Evolutionary conservation across 1,284 basidiomycete species (phyloP), one percentile per base, ranked within the genome.

Genomic region (Inonotus hispidus): DNA sequence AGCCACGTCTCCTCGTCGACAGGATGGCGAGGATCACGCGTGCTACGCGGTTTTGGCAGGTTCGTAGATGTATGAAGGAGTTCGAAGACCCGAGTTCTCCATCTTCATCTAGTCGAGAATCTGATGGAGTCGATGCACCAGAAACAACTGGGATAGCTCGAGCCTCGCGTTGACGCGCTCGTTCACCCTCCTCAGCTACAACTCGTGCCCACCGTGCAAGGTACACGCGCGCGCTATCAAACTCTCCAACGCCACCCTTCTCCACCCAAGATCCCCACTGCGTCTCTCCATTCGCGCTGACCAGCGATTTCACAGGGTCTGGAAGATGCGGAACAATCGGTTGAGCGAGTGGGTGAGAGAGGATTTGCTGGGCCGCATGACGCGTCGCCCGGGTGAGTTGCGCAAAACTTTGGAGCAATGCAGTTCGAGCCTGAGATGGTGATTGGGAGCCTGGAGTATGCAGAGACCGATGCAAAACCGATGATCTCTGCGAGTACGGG

Each of bases 121-220:
- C 67, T 6, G 71, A 68, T 6, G 76, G 72, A 8, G 79, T 77
- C 0, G 79, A 74, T 2, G 79, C 72, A 23, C 58, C 58, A 16
- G 53, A 25, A n/a, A 14, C 27, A 7, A 61, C 32, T 14, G 84
- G 82, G 7, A 90, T 68, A 0, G 80, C 77, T 67, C 88, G 85
- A 0, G 87, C 84, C 72, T 97, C 93, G 55, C 83, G 80, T 63
- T 85, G 77, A 37, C 94, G 81, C 7, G 93, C 86, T 11, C 91
- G 82, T 71, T 98, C 95, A 6, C 95, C 95, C 71, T 97, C 95
- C 73, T 97, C 95, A 0, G 95, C 96, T 0, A 99, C 96, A 52
- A 94, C 88, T 57, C 95, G 80, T 0, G 97, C 96, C 97, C 97
- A 99, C 32, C 93, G 83, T 1, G 97, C 97, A 7, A 99, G 82